Conservation (phyloP, 176 grass and related monocot species). For the Hyparrhenia diplandra region DNA sequence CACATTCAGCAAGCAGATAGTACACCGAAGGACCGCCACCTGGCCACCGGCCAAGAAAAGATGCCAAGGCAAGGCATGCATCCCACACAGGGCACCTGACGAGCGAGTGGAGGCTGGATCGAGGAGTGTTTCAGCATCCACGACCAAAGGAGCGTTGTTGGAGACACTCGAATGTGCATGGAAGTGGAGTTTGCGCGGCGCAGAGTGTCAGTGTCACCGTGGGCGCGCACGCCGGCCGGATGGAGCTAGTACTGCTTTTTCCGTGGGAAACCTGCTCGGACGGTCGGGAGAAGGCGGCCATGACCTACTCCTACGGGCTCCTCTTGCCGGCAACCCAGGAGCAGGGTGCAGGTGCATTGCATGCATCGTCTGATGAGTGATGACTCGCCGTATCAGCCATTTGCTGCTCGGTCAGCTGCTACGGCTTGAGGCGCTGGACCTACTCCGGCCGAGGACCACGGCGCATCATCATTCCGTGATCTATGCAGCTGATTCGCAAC, state of each 20-base stretch:
- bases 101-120: too few relatives aligned
- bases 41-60: background rate
- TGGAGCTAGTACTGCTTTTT: too few relatives aligned
- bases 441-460: too few relatives aligned
- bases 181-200: background rate
- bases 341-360: conserved; percentile 5
- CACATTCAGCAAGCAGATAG: background rate
- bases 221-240: too few relatives aligned
- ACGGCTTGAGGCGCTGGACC: too few relatives aligned
- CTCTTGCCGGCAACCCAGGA: conserved; percentile 1
- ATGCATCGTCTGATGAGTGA: background rate
- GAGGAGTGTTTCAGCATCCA: too few relatives aligned
- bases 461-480: background rate
- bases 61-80: too few relatives aligned
- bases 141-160: background rate
- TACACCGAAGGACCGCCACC: background rate
- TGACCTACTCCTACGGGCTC: too few relatives aligned
- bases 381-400: background rate
- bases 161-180: background rate
- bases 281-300: background rate
- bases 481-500: background rate
- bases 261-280: too few relatives aligned
- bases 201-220: too few relatives aligned
- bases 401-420: background rate
- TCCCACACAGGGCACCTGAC: too few relatives aligned